Base-by-base conservation (phyloP, 108 stramenopile species). In the Aurantiochytrium sp. region DNA sequence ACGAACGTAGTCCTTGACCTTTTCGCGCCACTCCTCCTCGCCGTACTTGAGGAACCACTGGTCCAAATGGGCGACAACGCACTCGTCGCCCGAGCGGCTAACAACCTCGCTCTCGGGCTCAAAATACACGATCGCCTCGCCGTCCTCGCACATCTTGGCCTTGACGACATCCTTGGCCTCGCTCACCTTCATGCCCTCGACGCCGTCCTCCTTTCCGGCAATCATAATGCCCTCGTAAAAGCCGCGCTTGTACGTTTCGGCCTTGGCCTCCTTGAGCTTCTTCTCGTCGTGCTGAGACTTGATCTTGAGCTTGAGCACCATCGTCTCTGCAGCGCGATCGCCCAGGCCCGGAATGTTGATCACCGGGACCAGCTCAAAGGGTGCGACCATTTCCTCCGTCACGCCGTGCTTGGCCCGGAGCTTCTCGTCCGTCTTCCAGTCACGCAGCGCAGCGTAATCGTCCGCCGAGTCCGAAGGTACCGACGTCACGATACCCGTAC, bases 21-120 rank as follows among this genome's bases (percentile, higher is more conserved):
- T 94, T 29, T 91, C 89, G 16, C 93, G 92, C 89, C 83, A 89
- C 73, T 29, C 72, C 91, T 97, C 96, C 91, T 98, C 98, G 45
- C 98, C 98, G 88, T 99, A 99, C 35, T 96, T 95, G 87, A 99
- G 94, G 89, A 98, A 99, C 99, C 99, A 99, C 94, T 99, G 99
- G 95, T 99, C 98, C 23, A 98, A 97, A 4, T 96, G 95, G 18
- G 99, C 99, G 58, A 99, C 99, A 35, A 98, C 96, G 92, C 99
- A 99, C 90, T 98, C 98, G 60, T 98, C 98, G 47, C 98, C 97
- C 16, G 97, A 97, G 59, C 98, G 96, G 58, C 95, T 96, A 57
- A 99, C 91, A 58, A 99, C 98, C 83, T 92, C 91, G 1, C 93
- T 95, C 91, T 98, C 98, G 12, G 99, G 99, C 92, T 99, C 99